These are phyloP conservation scores for Podila verticillata DNA, from an alignment of 192 early-diverging fungal species.

Conservation along the genomic window DNA sequence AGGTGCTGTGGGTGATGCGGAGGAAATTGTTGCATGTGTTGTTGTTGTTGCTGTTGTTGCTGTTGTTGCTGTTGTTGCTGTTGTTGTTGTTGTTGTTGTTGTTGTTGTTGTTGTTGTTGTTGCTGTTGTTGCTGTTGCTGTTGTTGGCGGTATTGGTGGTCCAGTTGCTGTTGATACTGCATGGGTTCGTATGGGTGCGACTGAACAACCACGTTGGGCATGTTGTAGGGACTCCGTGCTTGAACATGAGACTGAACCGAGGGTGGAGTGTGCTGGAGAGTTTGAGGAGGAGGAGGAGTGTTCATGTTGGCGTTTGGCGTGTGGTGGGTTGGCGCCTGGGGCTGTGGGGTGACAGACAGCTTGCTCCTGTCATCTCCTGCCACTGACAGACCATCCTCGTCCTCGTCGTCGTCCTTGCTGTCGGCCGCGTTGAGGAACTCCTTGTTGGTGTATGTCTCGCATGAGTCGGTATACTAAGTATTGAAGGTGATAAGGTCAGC, in stretches of 20 bases:
- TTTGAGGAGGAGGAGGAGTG: conserved; percentile 28
- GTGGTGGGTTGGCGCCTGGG: conserved; percentile 22
- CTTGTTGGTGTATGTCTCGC: conserved; percentile 51
- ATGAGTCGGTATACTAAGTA: conserved; percentile 42
- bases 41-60: conserved; percentile 22
- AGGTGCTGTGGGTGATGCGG: conserved; percentile 22
- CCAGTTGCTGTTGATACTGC: conserved; percentile 20
- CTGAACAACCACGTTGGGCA: conserved; percentile 40
- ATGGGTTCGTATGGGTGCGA: conserved; percentile 35
- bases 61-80: conserved; percentile 20
- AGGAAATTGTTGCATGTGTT: not conserved
- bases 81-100: conserved; percentile 14
- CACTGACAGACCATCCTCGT: conserved; percentile 38
- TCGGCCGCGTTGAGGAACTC: conserved; percentile 41
- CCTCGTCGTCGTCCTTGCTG: conserved; percentile 37
- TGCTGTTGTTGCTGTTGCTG: conserved; percentile 23
- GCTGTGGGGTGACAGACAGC: conserved; percentile 47
- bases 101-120: conserved; percentile 18
- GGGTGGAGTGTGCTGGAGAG: conserved; percentile 42
- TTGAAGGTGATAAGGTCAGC: not conserved
- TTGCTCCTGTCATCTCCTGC: conserved; percentile 47
- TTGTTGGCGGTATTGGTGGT: conserved; percentile 28
- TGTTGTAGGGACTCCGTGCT: conserved; percentile 41
- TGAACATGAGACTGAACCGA: conserved; percentile 31
- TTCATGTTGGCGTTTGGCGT: conserved; percentile 35